Percentiles rank a stretch among this genome's conserved stretches.
These are phyloP conservation scores for Oryza officinalis DNA, from an alignment of 176 grass and related monocot species.

Conservation along the genomic window DNA sequence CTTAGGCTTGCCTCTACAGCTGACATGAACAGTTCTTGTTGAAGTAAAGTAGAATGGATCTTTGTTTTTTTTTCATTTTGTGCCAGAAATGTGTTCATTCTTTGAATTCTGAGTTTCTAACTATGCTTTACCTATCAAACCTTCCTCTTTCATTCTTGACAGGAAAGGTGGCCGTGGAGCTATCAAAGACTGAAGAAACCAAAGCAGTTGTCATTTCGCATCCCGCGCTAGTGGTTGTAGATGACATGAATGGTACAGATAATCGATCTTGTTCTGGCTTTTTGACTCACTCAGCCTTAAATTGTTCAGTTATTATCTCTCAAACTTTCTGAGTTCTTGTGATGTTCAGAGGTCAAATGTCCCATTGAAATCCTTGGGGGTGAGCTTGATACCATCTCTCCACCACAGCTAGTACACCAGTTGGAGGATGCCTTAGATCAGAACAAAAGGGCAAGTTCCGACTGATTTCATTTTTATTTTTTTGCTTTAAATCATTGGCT, in stretches of 20 bases:
- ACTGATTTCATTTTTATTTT: no score
- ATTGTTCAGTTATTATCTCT: not conserved
- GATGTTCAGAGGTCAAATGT: conserved; percentile 43
- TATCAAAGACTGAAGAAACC: conserved; percentile 54
- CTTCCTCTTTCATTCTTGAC: not conserved
- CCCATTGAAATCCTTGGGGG: conserved; percentile 55
- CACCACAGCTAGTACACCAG: conserved; percentile 47
- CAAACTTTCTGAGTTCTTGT: not conserved
- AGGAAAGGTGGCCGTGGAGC: conserved; percentile 66
- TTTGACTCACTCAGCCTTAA: not conserved
- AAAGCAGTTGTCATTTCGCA: conserved; percentile 60
- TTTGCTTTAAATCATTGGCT: no score
- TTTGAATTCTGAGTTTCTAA: not conserved
- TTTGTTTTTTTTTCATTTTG: not conserved
- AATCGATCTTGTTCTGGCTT: not conserved
- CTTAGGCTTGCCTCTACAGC: no score
- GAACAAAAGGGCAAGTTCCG: conserved; percentile 30
- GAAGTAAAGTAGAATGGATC: not conserved
- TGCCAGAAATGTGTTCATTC: not conserved
- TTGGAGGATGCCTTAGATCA: conserved; percentile 44
- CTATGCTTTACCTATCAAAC: not conserved
- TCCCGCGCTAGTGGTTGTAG: conserved; percentile 50
- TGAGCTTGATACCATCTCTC: conserved; percentile 38
- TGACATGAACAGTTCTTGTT: not conserved
- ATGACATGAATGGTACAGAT: conserved; percentile 59